Percentiles rank a stretch among this genome's conserved stretches.
phyloP scores from a whole-genome alignment of 2,329 filamentous ascomycete species.

The Botryotinia convoluta region DNA sequence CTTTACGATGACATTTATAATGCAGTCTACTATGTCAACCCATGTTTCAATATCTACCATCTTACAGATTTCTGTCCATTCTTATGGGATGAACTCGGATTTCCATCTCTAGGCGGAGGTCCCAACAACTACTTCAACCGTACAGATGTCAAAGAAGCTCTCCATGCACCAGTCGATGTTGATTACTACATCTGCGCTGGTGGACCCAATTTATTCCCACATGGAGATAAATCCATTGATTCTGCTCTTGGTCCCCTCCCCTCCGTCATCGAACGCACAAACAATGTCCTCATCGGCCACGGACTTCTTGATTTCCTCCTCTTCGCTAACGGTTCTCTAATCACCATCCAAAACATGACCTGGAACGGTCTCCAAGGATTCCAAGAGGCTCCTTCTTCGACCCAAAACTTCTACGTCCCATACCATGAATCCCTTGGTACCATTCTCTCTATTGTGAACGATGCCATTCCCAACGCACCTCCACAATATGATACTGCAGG shows the following conservation, averaged over 20 bases:
- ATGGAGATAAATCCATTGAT: slow-evolving; percentile 47
- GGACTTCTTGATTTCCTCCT: slow-evolving; percentile 62
- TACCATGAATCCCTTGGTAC: slow-evolving; percentile 52
- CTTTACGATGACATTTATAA: slow-evolving; percentile 44
- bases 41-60: slow-evolving; percentile 63
- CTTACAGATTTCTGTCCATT: slow-evolving; percentile 49
- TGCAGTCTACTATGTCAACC: slow-evolving; percentile 53
- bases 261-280: slow-evolving; percentile 58
- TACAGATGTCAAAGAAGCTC: slow-evolving; percentile 55
- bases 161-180: slow-evolving; percentile 51
- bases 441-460: slow-evolving; percentile 39
- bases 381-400: slow-evolving; percentile 38
- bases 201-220: slow-evolving; percentile 45
- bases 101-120: slow-evolving; percentile 51
- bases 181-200: slow-evolving; percentile 53
- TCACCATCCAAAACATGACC: slow-evolving; percentile 70
- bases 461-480: slow-evolving; percentile 22
- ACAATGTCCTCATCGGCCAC: slow-evolving; percentile 60
- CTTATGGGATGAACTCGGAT: slow-evolving; percentile 34
- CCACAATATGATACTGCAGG: slow-evolving; percentile 33
- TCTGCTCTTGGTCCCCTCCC: slow-evolving; percentile 54
- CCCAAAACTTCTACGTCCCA: slow-evolving; percentile 34
- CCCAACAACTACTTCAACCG: slow-evolving; percentile 61
- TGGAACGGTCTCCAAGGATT: slow-evolving; percentile 66
- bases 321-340: slow-evolving; percentile 59